A percentile compares a stretch with the other conserved stretches of the same genome.
phyloP scores from a whole-genome alignment of 2,329 filamentous ascomycete genomes.

The Fusarium ramigenum region DNA sequence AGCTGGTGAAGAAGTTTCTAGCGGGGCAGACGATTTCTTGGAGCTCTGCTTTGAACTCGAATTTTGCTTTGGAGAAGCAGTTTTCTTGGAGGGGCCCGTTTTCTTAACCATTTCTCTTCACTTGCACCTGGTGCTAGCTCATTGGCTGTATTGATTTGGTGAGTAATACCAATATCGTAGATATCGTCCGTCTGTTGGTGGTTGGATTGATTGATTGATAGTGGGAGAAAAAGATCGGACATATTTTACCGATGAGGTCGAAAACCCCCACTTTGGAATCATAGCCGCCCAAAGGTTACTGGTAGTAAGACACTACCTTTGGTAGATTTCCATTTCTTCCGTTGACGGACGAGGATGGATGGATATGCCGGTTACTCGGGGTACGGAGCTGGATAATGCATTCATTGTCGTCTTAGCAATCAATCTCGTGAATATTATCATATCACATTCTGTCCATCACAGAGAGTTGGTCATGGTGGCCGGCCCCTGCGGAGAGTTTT shows the following conservation, averaged over 20 bases:
- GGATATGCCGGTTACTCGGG: constrained; percentile 5
- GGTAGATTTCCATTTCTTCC: not conserved
- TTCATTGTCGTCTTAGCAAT: constrained; percentile 10
- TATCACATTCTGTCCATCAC: constrained; percentile 10
- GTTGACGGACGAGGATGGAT: not conserved
- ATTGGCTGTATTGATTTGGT: not conserved
- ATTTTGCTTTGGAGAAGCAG: constrained; percentile 21
- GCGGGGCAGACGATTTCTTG: constrained; percentile 28
- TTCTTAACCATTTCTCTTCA: constrained; percentile 41
- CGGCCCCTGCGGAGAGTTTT: not conserved
- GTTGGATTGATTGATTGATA: constrained; percentile 1
- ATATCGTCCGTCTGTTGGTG: not conserved
- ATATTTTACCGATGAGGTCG: constrained; percentile 19
- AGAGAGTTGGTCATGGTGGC: not conserved
- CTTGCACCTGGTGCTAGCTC: not conserved
- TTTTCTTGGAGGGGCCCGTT: constrained; percentile 33
- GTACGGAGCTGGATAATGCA: not conserved
- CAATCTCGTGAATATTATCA: constrained; percentile 12
- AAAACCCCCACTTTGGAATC: constrained; percentile 20
- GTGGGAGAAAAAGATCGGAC: constrained; percentile 15
- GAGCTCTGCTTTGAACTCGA: constrained; percentile 21
- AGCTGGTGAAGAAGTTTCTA: constrained; percentile 20
- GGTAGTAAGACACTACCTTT: not conserved
- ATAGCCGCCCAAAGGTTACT: constrained; percentile 10
- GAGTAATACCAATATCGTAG: constrained; percentile 4